phyloP scores from a whole-genome alignment of 495 filamentous ascomycete genomes.

The Aspergillus asperescens region DNA sequence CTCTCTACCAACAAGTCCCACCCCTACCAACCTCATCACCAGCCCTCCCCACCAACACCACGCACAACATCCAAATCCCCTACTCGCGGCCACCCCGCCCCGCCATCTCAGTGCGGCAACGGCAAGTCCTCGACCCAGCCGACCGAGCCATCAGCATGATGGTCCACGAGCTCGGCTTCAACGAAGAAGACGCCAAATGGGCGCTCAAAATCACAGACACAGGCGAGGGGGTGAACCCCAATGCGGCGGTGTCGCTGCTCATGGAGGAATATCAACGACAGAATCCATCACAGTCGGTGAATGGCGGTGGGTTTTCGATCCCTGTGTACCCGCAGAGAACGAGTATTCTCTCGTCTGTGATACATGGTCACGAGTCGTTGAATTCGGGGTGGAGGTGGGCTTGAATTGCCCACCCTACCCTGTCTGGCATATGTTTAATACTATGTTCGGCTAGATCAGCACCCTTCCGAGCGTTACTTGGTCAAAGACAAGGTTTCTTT shows the following conservation, averaged over 20 bases:
- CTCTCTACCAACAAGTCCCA: conserved; percentile 8
- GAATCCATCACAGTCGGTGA: too few species aligned
- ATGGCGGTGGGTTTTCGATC: background rate
- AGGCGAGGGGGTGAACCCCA: conserved; percentile 46
- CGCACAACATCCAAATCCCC: background rate
- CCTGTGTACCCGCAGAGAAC: conserved; percentile 1
- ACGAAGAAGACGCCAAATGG: conserved; percentile 45
- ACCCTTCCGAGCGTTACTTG: too few species aligned
- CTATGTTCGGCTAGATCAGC: too few species aligned
- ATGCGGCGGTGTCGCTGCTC: conserved; percentile 42
- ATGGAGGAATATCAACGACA: conserved; percentile 33
- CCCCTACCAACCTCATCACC: conserved; percentile 6
- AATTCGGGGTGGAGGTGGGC: conserved; percentile 39
- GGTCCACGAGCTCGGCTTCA: conserved; percentile 46
- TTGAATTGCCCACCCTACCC: conserved; percentile 7
- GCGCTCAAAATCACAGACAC: conserved; percentile 50
- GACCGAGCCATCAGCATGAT: conserved; percentile 46
- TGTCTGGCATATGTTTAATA: too few species aligned
- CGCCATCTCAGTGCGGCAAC: background rate
- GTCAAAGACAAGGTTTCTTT: too few species aligned
- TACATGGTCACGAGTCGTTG: conserved; percentile 26
- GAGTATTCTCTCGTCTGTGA: conserved; percentile 27
- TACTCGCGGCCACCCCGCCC: background rate
- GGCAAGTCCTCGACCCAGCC: conserved; percentile 48
- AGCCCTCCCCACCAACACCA: conserved; percentile 1